Evolutionary conservation across 306 rosid genomes (phyloP).

Genomic region (Canavalia ensiformis): DNA sequence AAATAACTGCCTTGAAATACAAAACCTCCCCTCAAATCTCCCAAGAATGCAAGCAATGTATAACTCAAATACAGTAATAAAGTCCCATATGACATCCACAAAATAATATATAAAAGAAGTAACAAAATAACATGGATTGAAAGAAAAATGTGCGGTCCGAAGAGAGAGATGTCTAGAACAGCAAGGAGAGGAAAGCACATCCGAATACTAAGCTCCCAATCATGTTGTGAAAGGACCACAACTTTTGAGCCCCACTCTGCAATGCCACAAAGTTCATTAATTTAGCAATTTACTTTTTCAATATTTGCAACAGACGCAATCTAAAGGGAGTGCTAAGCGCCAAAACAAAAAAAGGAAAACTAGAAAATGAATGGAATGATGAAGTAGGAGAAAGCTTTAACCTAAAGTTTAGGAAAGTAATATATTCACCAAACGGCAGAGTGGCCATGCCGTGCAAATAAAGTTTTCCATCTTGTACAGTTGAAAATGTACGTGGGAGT

Average conservation of each 20-base stretch:
- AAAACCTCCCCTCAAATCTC: constrained; percentile 60
- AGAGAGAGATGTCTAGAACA: constrained; percentile 58
- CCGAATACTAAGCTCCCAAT: constrained; percentile 68
- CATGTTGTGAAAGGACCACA: constrained; percentile 64
- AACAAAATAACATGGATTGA: constrained; percentile 28
- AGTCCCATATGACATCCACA: constrained; percentile 53
- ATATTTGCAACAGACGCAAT: neutral
- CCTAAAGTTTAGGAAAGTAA: neutral
- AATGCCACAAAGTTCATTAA: constrained; percentile 30
- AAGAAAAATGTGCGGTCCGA: constrained; percentile 26
- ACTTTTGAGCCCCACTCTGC: constrained; percentile 88
- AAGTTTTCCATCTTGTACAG: neutral
- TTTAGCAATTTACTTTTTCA: neutral
- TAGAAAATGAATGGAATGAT: neutral
- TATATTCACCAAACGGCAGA: neutral
- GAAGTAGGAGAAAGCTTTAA: neutral
- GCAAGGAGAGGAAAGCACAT: constrained; percentile 57
- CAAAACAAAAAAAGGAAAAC: neutral
- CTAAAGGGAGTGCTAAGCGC: neutral
- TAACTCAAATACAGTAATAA: constrained; percentile 53
- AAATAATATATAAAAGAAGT: constrained; percentile 50
- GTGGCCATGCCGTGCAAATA: neutral
- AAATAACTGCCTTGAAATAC: constrained; percentile 46
- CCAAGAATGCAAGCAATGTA: constrained; percentile 76
- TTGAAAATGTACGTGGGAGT: neutral